Evolutionary conservation across 352 stramenopile species (phyloP).

Genomic region (Phytophthora podocarpi): DNA sequence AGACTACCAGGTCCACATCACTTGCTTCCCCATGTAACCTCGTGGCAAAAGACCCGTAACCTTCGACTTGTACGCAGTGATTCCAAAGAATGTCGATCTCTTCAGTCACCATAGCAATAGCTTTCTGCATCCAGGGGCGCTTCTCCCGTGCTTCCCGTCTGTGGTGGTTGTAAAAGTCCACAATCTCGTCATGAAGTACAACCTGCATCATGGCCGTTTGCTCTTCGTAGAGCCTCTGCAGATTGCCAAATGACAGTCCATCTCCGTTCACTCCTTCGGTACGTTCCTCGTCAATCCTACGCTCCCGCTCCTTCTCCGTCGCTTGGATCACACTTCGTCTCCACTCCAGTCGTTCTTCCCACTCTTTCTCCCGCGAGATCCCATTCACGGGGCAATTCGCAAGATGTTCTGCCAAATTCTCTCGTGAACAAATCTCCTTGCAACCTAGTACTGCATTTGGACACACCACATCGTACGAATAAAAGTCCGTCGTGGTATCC

Average conservation of each 20-base stretch:
- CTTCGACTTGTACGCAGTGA: conserved; percentile 51
- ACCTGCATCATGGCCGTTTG: conserved; percentile 80
- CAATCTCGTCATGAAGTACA: conserved; percentile 81
- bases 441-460: conserved; percentile 83
- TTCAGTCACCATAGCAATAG: conserved; percentile 50
- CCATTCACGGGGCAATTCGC: conserved; percentile 67
- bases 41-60: conserved; percentile 79
- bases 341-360: conserved; percentile 73
- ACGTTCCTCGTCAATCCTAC: conserved; percentile 66
- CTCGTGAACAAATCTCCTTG: conserved; percentile 77
- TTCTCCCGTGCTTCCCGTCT: conserved; percentile 41
- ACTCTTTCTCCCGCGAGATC: conserved; percentile 80
- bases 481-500: conserved; percentile 62
- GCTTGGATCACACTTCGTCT: conserved; percentile 67
- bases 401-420: conserved; percentile 72
- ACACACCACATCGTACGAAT: conserved; percentile 86
- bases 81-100: conserved; percentile 61
- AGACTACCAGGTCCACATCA: conserved; percentile 85
- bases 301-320: conserved; percentile 75
- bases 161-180: conserved; percentile 59
- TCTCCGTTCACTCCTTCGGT: conserved; percentile 30
- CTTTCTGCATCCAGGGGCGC: conserved; percentile 51
- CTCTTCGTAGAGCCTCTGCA: conserved; percentile 84
- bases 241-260: conserved; percentile 60
- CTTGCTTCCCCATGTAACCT: conserved; percentile 65